These are phyloP conservation scores for Amanita subjunquillea DNA, from an alignment of 768 basidiomycete species.

Conservation along the genomic window DNA sequence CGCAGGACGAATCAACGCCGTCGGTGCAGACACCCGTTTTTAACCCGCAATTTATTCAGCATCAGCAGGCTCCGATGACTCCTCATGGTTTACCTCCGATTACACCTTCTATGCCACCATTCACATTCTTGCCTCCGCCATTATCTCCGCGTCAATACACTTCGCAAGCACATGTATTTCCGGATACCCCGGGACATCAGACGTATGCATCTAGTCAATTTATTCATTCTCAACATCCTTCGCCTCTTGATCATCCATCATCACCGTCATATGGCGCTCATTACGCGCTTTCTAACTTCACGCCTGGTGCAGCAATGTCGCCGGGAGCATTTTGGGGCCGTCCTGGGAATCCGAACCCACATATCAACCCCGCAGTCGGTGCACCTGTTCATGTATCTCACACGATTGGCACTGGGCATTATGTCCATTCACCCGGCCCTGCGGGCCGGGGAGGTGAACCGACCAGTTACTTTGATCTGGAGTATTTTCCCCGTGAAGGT, in stretches of 20 bases:
- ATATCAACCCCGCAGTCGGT: conserved; percentile 36
- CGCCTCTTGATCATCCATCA: conserved; percentile 8
- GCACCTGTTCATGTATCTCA: conserved; percentile 27
- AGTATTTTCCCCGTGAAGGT: conserved; percentile 4
- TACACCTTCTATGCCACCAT: conserved; percentile 96
- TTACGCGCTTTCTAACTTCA: conserved; percentile 32
- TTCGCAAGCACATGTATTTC: conserved; percentile 6
- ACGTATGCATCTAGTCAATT: neutral
- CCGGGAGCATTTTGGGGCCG: conserved; percentile 70
- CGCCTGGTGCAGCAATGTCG: conserved; percentile 63
- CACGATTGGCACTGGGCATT: neutral
- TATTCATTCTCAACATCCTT: conserved; percentile 2
- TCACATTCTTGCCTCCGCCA: conserved; percentile 65
- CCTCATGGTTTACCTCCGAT: conserved; percentile 84
- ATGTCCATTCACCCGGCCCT: neutral
- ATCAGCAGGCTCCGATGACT: conserved; percentile 36
- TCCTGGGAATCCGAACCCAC: conserved; percentile 33
- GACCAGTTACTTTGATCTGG: conserved; percentile 6
- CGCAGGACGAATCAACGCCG: conserved; percentile 13
- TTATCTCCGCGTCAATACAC: conserved; percentile 9
- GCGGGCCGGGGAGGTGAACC: conserved; percentile 2
- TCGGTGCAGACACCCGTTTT: conserved; percentile 21
- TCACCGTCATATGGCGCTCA: conserved; percentile 2
- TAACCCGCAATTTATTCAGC: conserved; percentile 19
- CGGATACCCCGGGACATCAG: neutral